Evolutionary conservation across 2,329 filamentous ascomycete species (phyloP).

Genomic region (Talaromyces sp.): DNA sequence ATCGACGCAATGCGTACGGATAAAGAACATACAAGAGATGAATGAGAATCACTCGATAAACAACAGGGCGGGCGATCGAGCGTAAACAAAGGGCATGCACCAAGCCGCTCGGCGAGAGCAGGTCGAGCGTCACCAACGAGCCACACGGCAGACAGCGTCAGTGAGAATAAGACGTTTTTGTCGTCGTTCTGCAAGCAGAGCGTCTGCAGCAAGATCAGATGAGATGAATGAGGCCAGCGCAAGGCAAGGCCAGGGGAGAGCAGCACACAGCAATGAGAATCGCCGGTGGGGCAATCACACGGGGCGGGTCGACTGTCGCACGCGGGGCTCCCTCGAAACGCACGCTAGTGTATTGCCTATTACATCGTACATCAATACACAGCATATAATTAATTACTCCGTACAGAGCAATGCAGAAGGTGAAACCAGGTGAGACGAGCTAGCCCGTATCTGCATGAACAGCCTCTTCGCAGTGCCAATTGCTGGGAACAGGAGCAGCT

Average conservation of each 20-base stretch:
- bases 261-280: background rate
- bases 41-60: background rate
- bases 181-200: background rate
- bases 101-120: background rate
- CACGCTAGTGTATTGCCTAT: background rate
- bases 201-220: background rate
- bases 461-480: too few species aligned
- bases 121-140: background rate
- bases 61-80: background rate
- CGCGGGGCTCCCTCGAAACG: background rate
- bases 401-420: too few species aligned
- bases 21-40: background rate
- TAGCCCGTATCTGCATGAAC: background rate
- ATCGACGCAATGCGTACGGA: background rate
- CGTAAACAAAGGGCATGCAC: conserved; percentile 3
- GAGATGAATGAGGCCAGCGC: conserved; percentile 7
- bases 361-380: too few species aligned
- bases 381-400: too few species aligned
- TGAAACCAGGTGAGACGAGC: background rate
- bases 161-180: background rate
- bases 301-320: background rate
- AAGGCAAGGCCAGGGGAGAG: background rate
- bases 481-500: too few species aligned
- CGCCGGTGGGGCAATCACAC: conserved; percentile 11
- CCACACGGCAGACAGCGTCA: background rate